phyloP scores from a whole-genome alignment of 2,329 filamentous ascomycete genomes.

The Cladosporium oxysporum region DNA sequence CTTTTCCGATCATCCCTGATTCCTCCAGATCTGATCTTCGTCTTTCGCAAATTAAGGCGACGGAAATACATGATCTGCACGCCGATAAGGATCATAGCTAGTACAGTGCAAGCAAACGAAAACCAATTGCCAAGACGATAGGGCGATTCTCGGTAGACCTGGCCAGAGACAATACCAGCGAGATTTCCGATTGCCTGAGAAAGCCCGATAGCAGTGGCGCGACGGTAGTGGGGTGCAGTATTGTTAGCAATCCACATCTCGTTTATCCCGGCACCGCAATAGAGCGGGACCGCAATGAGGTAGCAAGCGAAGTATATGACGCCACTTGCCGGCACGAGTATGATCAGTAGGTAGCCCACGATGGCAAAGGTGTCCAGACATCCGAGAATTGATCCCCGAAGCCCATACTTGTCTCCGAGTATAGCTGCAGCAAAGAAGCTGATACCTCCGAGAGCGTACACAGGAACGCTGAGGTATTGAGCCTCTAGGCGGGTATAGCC shows the following conservation, averaged over 20 bases:
- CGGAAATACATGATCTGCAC: constrained; percentile 6
- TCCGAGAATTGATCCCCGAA: constrained; percentile 26
- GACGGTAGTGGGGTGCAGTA: constrained; percentile 50
- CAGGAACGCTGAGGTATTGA: constrained; percentile 59
- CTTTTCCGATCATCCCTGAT: background rate
- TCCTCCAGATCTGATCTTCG: background rate
- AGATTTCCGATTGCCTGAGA: constrained; percentile 52
- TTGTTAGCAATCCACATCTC: constrained; percentile 53
- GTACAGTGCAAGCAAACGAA: constrained; percentile 7
- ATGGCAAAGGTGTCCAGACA: constrained; percentile 27
- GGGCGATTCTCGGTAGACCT: constrained; percentile 43
- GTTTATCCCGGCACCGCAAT: constrained; percentile 45
- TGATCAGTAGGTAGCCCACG: constrained; percentile 29
- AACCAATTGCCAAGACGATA: constrained; percentile 21
- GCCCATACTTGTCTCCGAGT: constrained; percentile 45
- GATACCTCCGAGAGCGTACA: constrained; percentile 55
- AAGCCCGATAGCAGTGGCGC: constrained; percentile 50
- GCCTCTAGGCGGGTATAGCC: constrained; percentile 53
- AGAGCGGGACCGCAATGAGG: constrained; percentile 31
- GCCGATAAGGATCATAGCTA: constrained; percentile 9
- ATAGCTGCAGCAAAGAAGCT: constrained; percentile 49
- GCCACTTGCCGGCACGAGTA: constrained; percentile 23
- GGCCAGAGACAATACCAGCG: constrained; percentile 51
- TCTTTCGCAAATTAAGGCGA: background rate
- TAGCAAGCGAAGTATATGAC: constrained; percentile 33